Evolutionary conservation across 139 green algal genomes (phyloP).

Genomic region (Chlamydomonas asymmetrica): DNA sequence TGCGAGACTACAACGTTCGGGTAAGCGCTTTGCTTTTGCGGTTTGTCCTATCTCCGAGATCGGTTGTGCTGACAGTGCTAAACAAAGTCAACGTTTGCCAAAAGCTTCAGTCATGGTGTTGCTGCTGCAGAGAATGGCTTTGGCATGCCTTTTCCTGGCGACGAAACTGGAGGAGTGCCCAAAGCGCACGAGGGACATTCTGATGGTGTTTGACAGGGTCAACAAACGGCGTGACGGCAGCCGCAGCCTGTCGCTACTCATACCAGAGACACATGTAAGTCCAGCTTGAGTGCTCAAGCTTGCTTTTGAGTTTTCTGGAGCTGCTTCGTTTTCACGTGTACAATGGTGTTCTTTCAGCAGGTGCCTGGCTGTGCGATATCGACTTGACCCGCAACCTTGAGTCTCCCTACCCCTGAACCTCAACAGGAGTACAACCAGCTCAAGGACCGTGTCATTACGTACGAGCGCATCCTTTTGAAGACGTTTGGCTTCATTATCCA

Average conservation of each 20-base stretch:
- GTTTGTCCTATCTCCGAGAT: no score
- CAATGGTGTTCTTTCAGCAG: no score
- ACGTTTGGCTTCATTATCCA: conserved; percentile 77
- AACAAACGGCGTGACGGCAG: conserved; percentile 53
- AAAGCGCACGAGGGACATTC: conserved; percentile 43
- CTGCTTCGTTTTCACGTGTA: no score
- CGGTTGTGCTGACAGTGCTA: no score
- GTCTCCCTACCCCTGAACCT: no score
- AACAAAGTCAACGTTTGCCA: no score
- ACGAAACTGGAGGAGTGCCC: conserved; percentile 90
- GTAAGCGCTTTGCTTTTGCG: conserved; percentile 39
- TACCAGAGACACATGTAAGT: conserved; percentile 22
- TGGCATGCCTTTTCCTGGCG: conserved; percentile 73
- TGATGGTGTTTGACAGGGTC: conserved; percentile 82
- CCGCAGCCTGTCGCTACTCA: conserved; percentile 41
- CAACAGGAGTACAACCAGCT: conserved; percentile 63
- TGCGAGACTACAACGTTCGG: conserved; percentile 83
- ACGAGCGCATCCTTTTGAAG: conserved; percentile 82
- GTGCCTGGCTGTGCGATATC: no score
- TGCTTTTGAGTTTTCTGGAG: no score
- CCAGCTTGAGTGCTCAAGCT: no score
- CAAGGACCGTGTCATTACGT: conserved; percentile 65
- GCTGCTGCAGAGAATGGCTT: conserved; percentile 65
- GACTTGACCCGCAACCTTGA: no score
- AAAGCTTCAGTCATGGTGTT: not conserved